Conservation (phyloP, 257 asterid species). For the Eustoma russellianum region DNA sequence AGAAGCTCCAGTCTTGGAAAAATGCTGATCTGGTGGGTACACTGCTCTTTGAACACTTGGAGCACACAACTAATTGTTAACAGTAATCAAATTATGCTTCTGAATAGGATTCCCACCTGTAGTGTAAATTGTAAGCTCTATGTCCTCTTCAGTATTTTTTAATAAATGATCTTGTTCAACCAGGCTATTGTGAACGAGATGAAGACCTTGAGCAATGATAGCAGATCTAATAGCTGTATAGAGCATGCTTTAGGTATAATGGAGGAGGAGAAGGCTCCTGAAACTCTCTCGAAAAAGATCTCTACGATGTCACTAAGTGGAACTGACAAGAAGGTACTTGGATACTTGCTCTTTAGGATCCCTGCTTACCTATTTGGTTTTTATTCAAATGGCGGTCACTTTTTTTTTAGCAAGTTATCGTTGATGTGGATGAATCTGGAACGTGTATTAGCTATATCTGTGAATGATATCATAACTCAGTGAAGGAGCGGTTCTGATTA, state of each 20-base stretch:
- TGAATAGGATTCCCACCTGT: background rate
- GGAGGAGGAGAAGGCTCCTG: constrained; percentile 90
- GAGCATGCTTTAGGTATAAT: constrained; percentile 86
- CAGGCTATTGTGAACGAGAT: constrained; percentile 62
- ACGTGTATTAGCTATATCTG: too few relatives aligned
- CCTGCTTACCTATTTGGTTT: constrained; percentile 33
- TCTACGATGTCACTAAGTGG: constrained; percentile 58
- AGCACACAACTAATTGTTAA: too few relatives aligned
- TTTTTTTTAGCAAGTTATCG: too few relatives aligned
- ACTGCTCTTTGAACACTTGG: background rate
- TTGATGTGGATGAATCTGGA: too few relatives aligned
- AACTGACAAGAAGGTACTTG: constrained; percentile 57
- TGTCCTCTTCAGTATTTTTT: constrained; percentile 2
- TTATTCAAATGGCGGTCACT: too few relatives aligned
- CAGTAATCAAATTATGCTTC: too few relatives aligned
- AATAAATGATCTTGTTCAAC: constrained; percentile 5
- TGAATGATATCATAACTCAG: too few relatives aligned
- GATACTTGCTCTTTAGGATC: constrained; percentile 38
- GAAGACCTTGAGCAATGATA: constrained; percentile 48
- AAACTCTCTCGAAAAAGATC: constrained; percentile 65
- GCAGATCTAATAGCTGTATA: constrained; percentile 73
- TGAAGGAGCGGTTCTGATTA: too few relatives aligned
- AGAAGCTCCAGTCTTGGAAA: constrained; percentile 40
- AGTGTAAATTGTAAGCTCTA: background rate
- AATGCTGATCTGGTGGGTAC: constrained; percentile 53